Base-by-base conservation (phyloP, 139 green algal species). In the Nannochloris sp. region DNA sequence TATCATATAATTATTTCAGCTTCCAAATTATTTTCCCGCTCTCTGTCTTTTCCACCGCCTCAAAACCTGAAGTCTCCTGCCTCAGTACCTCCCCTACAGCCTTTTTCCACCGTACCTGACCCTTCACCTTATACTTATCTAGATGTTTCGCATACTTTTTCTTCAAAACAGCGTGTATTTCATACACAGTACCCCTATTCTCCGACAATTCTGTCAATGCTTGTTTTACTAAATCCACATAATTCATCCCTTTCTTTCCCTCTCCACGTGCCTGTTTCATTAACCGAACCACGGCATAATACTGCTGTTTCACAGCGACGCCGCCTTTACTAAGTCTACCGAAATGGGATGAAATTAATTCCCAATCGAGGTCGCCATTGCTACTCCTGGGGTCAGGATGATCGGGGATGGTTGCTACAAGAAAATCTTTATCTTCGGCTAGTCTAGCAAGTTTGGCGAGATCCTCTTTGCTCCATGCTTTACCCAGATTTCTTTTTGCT, bases 121-220 rank as follows among this genome's bases (percentile, higher is more conserved):
- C 54, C 10, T 60, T 73, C 2, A 32, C 29, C 2, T 33, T 44
- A 38, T 73, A 65, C 39, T 68, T 73, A 54, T 73, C 65, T 47
- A 65, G 29, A 32, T 34, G 42, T 25, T 38, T 38, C 13, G 37
- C 15, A 30, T 60, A 31, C 37, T 64, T 46, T 6, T 39, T 44
- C 31, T 65, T 73, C 10, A 73, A 51, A 10, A 73, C 35, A 8
- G 37, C 39, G 53, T 73, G 65, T 34, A 73, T 67, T 5, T 73
- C 65, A 36, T 30, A 65, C 2, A 73, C 23, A 29, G 56, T 66
- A 37, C 65, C 65, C 2, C 33, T 60, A 47, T 54, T 30, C 29
- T 60, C 39, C 12, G 65, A 37, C 65, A 73, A 51, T 12, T 29
- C 3, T 7, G 5, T 10, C 29, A 73, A 51, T 34, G 54, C 55